Percentiles rank a stretch among this genome's conserved stretches.
These are phyloP conservation scores for Blastosporella zonata DNA, from an alignment of 1,284 basidiomycete genomes.

Conservation along the genomic window DNA sequence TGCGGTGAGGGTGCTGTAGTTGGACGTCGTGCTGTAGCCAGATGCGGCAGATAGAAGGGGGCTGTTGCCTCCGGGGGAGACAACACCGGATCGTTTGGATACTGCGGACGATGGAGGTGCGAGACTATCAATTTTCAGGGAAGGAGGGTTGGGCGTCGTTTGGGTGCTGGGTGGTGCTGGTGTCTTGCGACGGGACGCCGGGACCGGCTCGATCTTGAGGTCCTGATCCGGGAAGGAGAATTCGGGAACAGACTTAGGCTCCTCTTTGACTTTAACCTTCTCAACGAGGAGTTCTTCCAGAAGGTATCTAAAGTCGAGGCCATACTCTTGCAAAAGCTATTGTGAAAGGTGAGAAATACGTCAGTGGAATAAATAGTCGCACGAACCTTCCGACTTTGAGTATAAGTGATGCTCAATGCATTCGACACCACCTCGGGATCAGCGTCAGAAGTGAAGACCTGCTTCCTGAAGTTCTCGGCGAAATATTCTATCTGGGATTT, in stretches of 20 bases:
- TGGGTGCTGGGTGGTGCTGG: slow-evolving; percentile 22
- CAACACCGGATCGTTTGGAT: slow-evolving; percentile 13
- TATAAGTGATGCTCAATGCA: slow-evolving; percentile 70
- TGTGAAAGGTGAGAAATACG: neutral
- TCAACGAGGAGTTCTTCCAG: slow-evolving; percentile 68
- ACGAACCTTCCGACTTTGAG: slow-evolving; percentile 78
- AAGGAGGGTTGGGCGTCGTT: slow-evolving; percentile 16
- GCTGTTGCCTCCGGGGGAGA: slow-evolving; percentile 15
- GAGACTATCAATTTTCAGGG: slow-evolving; percentile 18
- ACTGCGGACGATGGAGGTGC: slow-evolving; percentile 17
- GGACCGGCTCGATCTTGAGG: slow-evolving; percentile 28
- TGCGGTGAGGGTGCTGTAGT: slow-evolving; percentile 24
- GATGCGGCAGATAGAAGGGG: slow-evolving; percentile 21
- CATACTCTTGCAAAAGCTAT: slow-evolving; percentile 86
- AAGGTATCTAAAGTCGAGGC: slow-evolving; percentile 88
- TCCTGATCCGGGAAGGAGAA: slow-evolving; percentile 37
- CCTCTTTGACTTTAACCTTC: slow-evolving; percentile 38
- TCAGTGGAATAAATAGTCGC: neutral
- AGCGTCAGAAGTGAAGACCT: slow-evolving; percentile 85
- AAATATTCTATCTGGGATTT: slow-evolving; percentile 84
- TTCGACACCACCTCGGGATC: slow-evolving; percentile 69
- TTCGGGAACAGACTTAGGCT: slow-evolving; percentile 24
- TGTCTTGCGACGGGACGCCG: slow-evolving; percentile 19
- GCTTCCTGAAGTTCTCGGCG: slow-evolving; percentile 83
- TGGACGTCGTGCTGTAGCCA: slow-evolving; percentile 28